Percentiles rank a stretch among this genome's conserved stretches.
These are phyloP conservation scores for Solanum habrochaites DNA, from an alignment of 257 asterid species.

Conservation along the genomic window DNA sequence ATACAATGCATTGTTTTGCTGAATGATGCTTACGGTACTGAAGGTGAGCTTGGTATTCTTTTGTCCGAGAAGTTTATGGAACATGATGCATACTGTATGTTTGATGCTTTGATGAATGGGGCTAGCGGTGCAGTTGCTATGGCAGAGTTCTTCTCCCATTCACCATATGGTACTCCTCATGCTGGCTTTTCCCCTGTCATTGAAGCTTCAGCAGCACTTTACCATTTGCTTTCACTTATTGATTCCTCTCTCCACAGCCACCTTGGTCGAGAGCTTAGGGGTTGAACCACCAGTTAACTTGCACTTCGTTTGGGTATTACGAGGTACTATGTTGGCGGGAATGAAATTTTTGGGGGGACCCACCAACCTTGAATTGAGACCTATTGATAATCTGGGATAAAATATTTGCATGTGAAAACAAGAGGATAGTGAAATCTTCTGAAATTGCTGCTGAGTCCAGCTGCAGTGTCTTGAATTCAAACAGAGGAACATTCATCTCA, in stretches of 20 bases:
- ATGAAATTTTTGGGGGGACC: no score
- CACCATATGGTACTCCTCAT: not conserved
- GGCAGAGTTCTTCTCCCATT: not conserved
- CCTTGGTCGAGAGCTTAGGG: not conserved
- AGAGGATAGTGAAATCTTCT: not conserved
- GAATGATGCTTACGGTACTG: not conserved
- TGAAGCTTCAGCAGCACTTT: not conserved
- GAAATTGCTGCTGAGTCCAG: not conserved
- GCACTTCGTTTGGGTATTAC: not conserved
- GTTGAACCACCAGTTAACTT: not conserved
- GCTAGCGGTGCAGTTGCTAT: not conserved
- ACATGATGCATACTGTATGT: not conserved
- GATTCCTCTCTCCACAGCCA: not conserved
- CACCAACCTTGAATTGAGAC: no score
- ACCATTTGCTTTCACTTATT: not conserved
- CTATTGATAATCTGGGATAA: not conserved
- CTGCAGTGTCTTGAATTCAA: not conserved
- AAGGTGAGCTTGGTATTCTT: not conserved
- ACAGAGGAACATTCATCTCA: not conserved
- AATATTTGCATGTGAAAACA: not conserved
- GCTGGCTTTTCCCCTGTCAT: not conserved
- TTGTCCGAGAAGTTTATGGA: not conserved
- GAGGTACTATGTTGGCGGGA: not conserved
- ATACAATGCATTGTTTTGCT: not conserved
- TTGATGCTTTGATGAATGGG: not conserved